Percentiles rank a stretch among this genome's conserved stretches.
These are phyloP conservation scores for Cutaneotrichosporon sp. DNA, from an alignment of 1,284 basidiomycete species.

Conservation along the genomic window DNA sequence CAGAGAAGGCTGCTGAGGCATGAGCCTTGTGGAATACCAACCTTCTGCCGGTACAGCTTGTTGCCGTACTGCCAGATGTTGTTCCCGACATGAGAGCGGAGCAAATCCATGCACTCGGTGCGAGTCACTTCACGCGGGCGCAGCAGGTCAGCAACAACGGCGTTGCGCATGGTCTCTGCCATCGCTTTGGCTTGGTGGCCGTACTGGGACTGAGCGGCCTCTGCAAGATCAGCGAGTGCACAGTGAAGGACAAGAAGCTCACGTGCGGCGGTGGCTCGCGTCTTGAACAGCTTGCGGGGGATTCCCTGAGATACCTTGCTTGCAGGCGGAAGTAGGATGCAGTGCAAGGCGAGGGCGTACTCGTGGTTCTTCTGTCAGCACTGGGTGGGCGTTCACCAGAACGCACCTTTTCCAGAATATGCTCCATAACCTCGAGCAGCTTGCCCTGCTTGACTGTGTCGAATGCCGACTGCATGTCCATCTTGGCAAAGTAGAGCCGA, in stretches of 20 bases:
- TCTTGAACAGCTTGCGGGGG: conserved; percentile 41
- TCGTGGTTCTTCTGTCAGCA: conserved; percentile 34
- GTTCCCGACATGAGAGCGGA: conserved; percentile 84
- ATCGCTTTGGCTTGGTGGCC: conserved; percentile 55
- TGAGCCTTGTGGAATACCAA: conserved; percentile 96
- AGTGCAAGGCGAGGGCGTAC: conserved; percentile 43
- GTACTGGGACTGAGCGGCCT: conserved; percentile 22
- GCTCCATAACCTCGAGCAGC: conserved; percentile 71
- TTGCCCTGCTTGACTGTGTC: conserved; percentile 92
- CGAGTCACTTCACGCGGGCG: conserved; percentile 46
- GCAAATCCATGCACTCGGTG: conserved; percentile 66
- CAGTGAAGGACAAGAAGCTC: background rate
- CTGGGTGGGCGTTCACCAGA: background rate
- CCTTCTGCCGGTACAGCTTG: conserved; percentile 62
- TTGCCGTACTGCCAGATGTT: conserved; percentile 67
- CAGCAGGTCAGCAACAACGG: conserved; percentile 79
- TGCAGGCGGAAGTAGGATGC: conserved; percentile 43
- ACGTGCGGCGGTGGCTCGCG: conserved; percentile 32
- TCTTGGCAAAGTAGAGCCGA: conserved; percentile 88
- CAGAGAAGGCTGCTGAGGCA: conserved; percentile 85
- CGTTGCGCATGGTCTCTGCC: conserved; percentile 69
- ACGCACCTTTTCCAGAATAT: conserved; percentile 70
- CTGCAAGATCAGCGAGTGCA: background rate
- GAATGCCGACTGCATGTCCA: conserved; percentile 93
- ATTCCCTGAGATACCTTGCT: conserved; percentile 37